Evolutionary conservation across 176 grass and related monocot genomes (phyloP), one percentile per base, ranked within the genome.

Genomic region (Areca catechu): DNA sequence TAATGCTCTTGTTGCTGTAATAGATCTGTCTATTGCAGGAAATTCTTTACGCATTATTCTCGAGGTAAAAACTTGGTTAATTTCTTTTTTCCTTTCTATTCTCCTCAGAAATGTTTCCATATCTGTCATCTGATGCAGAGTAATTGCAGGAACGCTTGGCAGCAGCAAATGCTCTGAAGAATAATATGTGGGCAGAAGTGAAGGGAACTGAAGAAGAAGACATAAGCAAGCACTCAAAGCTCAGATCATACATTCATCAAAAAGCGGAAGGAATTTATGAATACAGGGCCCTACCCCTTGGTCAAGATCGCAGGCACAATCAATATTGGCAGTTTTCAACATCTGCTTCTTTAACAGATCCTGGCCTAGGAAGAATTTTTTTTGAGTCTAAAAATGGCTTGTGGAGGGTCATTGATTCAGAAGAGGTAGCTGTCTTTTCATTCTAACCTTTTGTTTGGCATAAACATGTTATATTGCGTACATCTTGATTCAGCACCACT

Each of bases 151-250:
- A 91, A 82, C 92, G 92, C 28, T 59, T 97, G 51, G 25, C 91
- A 91, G 68, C 91, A 97, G 34, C 92, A 91, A 76, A 97, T 97
- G 92, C 79, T 70, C 56, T 54, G 88, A 55, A 67, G 92, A 97
- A 50, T 86, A 91, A 19, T 82, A 77, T 72, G 24, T 25, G 24
- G 24, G 24, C 2, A 25, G 24, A 0, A 4, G 24, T 25, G 24
- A 25, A 25, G 24, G 24, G 24, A 25, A 25, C 24, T 25, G 24
- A 4, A 25, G 24, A 25, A 25, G 24, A 4, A 25, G 4, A 4
- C 2, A 25, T 25, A 25, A 25, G 49, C 71, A 52, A 72, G 65
- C 54, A 85, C 24, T 86, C 92, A 70, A 83, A 97, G 51, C 71
- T 91, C 56, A 97, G 85, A 79, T 72, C 76, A 25, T 83, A 80